phyloP scores from a whole-genome alignment of 805 yeast genomes.

The Blastobotrys americana region DNA sequence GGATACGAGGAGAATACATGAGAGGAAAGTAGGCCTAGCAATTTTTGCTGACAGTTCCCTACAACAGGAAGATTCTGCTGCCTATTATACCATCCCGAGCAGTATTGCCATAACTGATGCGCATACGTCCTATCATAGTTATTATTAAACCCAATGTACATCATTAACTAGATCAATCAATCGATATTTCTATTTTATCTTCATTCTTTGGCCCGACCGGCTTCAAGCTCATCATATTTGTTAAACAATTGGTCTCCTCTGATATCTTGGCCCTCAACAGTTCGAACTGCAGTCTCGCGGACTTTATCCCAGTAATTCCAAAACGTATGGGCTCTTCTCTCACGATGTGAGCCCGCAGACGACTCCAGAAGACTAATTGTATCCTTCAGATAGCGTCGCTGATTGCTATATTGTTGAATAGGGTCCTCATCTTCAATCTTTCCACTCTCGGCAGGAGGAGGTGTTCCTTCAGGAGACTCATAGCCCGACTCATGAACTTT shows the following conservation, averaged over 20 bases:
- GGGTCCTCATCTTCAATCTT: constrained; percentile 14
- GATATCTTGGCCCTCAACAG: constrained; percentile 11
- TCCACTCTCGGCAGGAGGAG: background rate
- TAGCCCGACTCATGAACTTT: constrained; percentile 13
- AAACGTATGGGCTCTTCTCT: constrained; percentile 26
- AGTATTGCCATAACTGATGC: no score
- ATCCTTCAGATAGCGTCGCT: constrained; percentile 17
- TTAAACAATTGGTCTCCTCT: constrained; percentile 16
- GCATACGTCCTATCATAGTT: no score
- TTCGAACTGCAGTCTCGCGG: constrained; percentile 23
- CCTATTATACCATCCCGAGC: no score
- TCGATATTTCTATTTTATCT: background rate
- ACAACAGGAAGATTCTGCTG: no score
- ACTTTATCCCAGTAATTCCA: constrained; percentile 34
- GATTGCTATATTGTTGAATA: constrained; percentile 15
- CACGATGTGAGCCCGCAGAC: constrained; percentile 17
- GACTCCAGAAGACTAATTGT: constrained; percentile 18
- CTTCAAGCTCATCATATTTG: constrained; percentile 26
- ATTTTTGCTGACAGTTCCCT: no score
- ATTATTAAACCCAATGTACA: background rate
- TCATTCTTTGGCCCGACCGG: no score
- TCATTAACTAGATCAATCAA: background rate
- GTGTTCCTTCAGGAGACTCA: constrained; percentile 7
- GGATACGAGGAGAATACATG: no score
- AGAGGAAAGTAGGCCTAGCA: no score